These are phyloP conservation scores for Huntiella moniliformis DNA, from an alignment of 2,329 filamentous ascomycete genomes.

Conservation along the genomic window DNA sequence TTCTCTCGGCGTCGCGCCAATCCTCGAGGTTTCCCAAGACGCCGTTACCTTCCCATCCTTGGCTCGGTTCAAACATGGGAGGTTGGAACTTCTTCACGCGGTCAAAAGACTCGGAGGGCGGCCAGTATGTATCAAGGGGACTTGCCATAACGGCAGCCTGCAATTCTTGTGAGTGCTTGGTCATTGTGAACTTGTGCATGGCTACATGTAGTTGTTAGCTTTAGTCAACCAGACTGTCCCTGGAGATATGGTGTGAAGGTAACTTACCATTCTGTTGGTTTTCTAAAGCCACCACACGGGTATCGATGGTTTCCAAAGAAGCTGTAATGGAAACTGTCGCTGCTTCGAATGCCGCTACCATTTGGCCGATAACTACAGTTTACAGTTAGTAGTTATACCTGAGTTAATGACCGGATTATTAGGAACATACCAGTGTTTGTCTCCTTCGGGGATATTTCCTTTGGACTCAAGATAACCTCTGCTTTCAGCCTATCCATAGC, in stretches of 20 bases:
- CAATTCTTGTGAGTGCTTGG: slow-evolving; percentile 4
- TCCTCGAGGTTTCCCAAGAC: slow-evolving; percentile 4
- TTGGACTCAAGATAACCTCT: no score
- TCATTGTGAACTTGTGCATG: slow-evolving; percentile 11
- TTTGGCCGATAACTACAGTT: slow-evolving; percentile 15
- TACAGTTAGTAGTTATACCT: background rate
- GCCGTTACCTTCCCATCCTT: slow-evolving; percentile 11
- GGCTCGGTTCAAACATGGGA: background rate
- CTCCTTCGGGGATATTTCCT: no score
- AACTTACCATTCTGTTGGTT: background rate
- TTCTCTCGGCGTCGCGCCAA: slow-evolving; percentile 4
- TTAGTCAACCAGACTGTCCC: background rate
- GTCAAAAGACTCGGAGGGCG: slow-evolving; percentile 12
- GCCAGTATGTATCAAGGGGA: slow-evolving; percentile 16
- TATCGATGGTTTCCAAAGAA: slow-evolving; percentile 8
- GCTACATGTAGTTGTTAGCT: background rate
- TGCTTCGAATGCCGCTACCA: slow-evolving; percentile 30
- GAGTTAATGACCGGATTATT: no score
- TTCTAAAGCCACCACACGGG: slow-evolving; percentile 5
- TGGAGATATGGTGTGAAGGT: background rate
- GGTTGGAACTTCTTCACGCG: slow-evolving; percentile 1
- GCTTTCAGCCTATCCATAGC: no score
- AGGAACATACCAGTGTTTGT: no score
- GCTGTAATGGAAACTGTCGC: slow-evolving; percentile 19
- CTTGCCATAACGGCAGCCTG: slow-evolving; percentile 2